Evolutionary conservation across 768 basidiomycete genomes (phyloP).

Genomic region (Lentinula sp.): DNA sequence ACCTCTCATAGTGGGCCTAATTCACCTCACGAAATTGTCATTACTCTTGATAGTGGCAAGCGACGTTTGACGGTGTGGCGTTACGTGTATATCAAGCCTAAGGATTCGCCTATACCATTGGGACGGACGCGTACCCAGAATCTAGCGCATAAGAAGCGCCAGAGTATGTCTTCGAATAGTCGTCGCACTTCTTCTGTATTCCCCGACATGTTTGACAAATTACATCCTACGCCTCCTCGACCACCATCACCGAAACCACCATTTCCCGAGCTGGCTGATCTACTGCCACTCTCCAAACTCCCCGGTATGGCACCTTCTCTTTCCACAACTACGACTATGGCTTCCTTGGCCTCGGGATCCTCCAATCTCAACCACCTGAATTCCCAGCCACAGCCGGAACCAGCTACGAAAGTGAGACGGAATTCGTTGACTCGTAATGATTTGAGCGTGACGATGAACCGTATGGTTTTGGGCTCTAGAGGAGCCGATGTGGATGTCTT

Average conservation of each 20-base stretch:
- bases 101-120: conserved; percentile 41
- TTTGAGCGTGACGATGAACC: conserved; percentile 55
- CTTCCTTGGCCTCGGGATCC: conserved; percentile 18
- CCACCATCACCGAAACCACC: conserved; percentile 29
- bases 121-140: conserved; percentile 18
- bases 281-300: conserved; percentile 39
- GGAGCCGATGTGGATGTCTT: conserved; percentile 37
- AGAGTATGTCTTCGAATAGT: conserved; percentile 29
- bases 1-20: conserved; percentile 38
- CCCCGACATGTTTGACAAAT: conserved; percentile 25
- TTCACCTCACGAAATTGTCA: conserved; percentile 40
- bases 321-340: conserved; percentile 48
- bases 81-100: conserved; percentile 61
- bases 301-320: conserved; percentile 50
- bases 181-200: conserved; percentile 34
- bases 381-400: conserved; percentile 7
- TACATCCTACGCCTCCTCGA: conserved; percentile 32
- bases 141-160: conserved; percentile 29
- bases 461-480: conserved; percentile 54
- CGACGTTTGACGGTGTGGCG: conserved; percentile 63
- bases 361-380: not conserved
- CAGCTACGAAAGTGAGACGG: conserved; percentile 26
- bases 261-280: conserved; percentile 31
- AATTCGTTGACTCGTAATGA: conserved; percentile 49
- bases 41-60: conserved; percentile 54